Evolutionary conservation across 306 rosid genomes (phyloP), one percentile per base, ranked within the genome.

Genomic region (Ochetophila trinervis): DNA sequence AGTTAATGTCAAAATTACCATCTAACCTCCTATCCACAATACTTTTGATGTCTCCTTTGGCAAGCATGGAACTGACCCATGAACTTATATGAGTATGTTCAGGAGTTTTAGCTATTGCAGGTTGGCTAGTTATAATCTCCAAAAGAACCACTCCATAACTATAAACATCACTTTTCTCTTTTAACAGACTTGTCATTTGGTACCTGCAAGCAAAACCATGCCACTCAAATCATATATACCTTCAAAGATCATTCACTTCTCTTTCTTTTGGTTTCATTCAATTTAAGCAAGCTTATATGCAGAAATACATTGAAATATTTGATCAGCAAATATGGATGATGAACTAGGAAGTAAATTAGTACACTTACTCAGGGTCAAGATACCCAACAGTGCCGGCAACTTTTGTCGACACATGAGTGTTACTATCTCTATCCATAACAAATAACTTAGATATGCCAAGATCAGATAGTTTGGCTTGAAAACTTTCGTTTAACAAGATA

Each of bases 281-380:
- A 16, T 36, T 4, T 15, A 10, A 8, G 24, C 0, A 18, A 14
- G 16, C 4, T 6, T n/a, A 12, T 60, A 35, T 22, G 18, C 22
- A 60, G 4, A 40, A 19, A 20, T n/a, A 7, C 8, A 11, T 37
- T 37, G 44, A 3, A 37, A 37, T 35, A 37, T 37, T 37, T 6
- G 44, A 37, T 6, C 44, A 5, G 12, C 44, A 37, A 37, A 37
- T 37, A 37, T 11, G 11, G 11, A 37, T 37, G 8, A 11, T 37
- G 6, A 37, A 37, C 44, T 37, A 37, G 44, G 40, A 37, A 37
- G 44, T 4, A 19, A 9, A 20, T n/a, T 10, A 40, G 21, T 21
- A 15, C 7, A 12, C 68, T 62, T 70, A 70, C 68, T 62, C 62
- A 6, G 75, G 75, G 23, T 61, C 75, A 17, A 71, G 63, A 18